phyloP scores from a whole-genome alignment of 768 basidiomycete species.

The Naganishia vaughanmartiniae region DNA sequence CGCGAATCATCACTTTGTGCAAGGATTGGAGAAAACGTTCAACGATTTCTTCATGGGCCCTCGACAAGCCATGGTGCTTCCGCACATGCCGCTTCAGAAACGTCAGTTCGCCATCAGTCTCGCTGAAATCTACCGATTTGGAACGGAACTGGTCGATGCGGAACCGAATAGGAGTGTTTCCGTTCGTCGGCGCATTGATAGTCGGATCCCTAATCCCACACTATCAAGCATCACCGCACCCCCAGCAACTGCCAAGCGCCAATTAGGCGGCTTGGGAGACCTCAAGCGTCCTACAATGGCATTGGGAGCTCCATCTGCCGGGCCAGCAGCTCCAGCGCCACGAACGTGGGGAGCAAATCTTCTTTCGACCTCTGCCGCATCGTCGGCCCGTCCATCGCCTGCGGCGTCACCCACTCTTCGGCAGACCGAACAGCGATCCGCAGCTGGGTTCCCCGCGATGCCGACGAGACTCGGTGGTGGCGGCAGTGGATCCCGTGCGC shows the following conservation, averaged over 20 bases:
- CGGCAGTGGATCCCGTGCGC: not conserved
- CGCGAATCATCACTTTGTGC: conserved; percentile 65
- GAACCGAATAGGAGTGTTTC: conserved; percentile 85
- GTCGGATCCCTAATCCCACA: conserved; percentile 69
- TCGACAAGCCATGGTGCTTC: conserved; percentile 42
- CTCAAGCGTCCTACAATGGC: conserved; percentile 15
- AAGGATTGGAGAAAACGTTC: conserved; percentile 75
- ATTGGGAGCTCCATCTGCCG: not conserved
- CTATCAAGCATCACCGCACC: conserved; percentile 59
- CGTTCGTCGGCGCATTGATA: conserved; percentile 75
- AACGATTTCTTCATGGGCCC: conserved; percentile 60
- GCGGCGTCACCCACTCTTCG: not conserved
- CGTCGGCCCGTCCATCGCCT: conserved; percentile 8
- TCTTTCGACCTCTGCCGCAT: conserved; percentile 3
- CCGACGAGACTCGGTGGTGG: not conserved
- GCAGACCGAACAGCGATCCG: not conserved
- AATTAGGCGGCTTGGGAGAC: conserved; percentile 32
- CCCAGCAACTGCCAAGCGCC: conserved; percentile 31
- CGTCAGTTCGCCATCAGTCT: conserved; percentile 73
- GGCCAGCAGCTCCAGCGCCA: conserved; percentile 6
- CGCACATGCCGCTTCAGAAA: conserved; percentile 65
- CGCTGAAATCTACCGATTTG: conserved; percentile 74
- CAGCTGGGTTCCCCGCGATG: not conserved
- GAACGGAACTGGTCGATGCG: conserved; percentile 81
- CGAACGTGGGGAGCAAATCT: conserved; percentile 18